A percentile compares a stretch with the other conserved stretches of the same genome.
These are phyloP conservation scores for Leptomonas pyrrhocoris DNA, from an alignment of 208 protist species.

Conservation along the genomic window DNA sequence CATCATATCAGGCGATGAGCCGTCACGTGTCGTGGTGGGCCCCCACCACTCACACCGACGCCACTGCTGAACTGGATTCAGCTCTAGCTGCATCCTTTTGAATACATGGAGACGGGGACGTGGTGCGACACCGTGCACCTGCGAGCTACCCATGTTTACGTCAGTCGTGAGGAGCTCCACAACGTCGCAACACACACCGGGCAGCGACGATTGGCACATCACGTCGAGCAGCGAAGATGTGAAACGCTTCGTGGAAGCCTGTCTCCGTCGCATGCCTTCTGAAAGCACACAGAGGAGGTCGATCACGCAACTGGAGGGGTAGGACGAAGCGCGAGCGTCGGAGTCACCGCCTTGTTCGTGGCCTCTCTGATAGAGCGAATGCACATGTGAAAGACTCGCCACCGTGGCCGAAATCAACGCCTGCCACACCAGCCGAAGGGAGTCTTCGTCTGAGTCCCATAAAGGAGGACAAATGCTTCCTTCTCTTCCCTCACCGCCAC, in stretches of 20 bases:
- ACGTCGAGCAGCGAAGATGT: not conserved
- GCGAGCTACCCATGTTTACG: no score
- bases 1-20: not conserved
- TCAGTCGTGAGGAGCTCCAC: not conserved
- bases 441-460: no score
- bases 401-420: no score
- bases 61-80: not conserved
- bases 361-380: no score
- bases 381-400: no score
- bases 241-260: not conserved
- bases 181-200: not conserved
- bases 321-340: no score
- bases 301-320: not conserved
- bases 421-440: no score
- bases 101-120: not conserved
- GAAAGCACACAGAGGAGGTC: not conserved
- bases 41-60: slow-evolving; percentile 10
- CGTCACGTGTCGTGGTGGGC: no score
- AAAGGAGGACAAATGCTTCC: no score
- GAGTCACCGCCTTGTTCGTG: no score
- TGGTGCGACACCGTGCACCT: not conserved
- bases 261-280: not conserved
- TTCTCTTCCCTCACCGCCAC: no score
- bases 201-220: slow-evolving; percentile 3
- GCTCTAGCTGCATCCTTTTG: not conserved